Evolutionary conservation across 1,284 basidiomycete species (phyloP), one percentile per base, ranked within the genome.

Genomic region (Tilletia setariae): DNA sequence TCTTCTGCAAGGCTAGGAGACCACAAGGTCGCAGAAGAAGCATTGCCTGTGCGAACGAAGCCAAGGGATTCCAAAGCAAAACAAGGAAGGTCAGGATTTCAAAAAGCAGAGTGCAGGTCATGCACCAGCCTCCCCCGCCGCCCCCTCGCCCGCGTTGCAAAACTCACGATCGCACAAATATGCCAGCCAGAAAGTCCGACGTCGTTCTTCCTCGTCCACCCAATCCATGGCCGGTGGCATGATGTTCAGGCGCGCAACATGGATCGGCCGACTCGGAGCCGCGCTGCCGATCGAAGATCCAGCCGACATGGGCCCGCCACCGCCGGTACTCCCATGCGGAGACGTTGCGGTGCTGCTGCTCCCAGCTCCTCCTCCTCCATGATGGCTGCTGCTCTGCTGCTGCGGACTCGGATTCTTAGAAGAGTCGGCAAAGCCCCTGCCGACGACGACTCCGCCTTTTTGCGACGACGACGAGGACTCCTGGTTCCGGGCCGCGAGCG

Each of bases 151-250:
- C n/a, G n/a, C 11, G 35, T 6, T 40, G 35, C 35, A 9, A 30
- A 28, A 61, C 56, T 61, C 56, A 61, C 56, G 56, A 61, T 61
- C 56, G n/a, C 30, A 61, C 3, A 61, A 13, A 4, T 30, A 61
- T 30, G 62, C 62, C 23, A 63, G 15, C 62, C 62, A 63, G 62
- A 63, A 63, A 11, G 62, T 63, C 30, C 68, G 64, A n/a, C 68
- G 30, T 19, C 68, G 65, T 47, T 69, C 68, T 63, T 69, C 68
- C 44, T 69, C 68, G 16, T 69, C 68, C 3, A 69, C 49, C 68
- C 68, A 69, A 44, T 67, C 64, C n/a, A 23, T 49, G 8, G 68
- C 53, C 19, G 65, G 53, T 2, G 40, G 49, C 23, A 49, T 43
- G 25, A 69, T 35, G 43, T 15, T 56, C n/a, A 64, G n/a, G 13